Evolutionary conservation across 2,329 filamentous ascomycete species (phyloP), one percentile per base, ranked within the genome.

Genomic region (Bipolaris gigantea): DNA sequence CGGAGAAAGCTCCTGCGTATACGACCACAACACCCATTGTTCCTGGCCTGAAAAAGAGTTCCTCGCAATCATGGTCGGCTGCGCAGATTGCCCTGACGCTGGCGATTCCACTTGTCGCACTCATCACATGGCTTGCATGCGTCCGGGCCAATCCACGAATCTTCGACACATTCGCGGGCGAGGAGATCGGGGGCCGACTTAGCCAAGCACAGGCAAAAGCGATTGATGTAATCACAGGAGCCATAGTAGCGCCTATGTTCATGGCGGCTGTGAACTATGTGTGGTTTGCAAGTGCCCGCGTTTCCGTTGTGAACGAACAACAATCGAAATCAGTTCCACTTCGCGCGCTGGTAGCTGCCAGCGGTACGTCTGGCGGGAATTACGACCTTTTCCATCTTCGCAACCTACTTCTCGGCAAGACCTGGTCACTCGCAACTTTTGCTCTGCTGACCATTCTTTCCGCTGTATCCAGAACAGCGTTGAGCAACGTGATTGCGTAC

Each of bases 181-280:
- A 46, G 18, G 39, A 51, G 32, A 63, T 62, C 23, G 60, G 59
- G 3, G 59, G 59, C 3, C 53, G 47, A 4, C 41, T 63, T 7
- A 60, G 53, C 23, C 56, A 61, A 42, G 25, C 42, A 18, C 27
- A 60, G 25, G 59, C 56, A 10, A 63, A 63, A 51, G 61, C 56
- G 16, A 45, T 63, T 15, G 59, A 62, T 45, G 16, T 60, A 16
- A 32, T 60, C n/a, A 50, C 43, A 35, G 55, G 59, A 11, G 59
- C 61, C 4, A 30, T 63, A 15, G 16, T 63, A 11, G 53, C 54
- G 5, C 59, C 59, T 8, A 19, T 55, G 13, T 23, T 62, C 15
- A 55, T 60, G 53, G 25, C 47, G 5, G 41, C 33, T 8, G 34
- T 62, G 10, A 57, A 62, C 44, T 56, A 32, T 15, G 11, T 56